Evolutionary conservation across 1,139 yeast species (phyloP).

Genomic region (Candida sp.): DNA sequence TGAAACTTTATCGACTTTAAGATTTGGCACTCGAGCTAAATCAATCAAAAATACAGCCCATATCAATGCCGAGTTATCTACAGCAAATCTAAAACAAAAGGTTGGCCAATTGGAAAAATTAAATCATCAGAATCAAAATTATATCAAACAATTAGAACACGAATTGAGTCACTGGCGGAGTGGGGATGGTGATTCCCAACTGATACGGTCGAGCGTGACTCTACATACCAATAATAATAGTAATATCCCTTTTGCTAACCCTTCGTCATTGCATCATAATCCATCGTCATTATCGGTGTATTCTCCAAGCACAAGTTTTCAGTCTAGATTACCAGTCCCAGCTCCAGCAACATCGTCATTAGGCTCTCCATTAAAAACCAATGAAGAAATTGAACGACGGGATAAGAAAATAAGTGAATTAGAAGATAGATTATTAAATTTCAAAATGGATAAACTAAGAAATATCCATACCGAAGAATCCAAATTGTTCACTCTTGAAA

Average conservation of each 20-base stretch:
- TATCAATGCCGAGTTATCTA: slow-evolving; percentile 66
- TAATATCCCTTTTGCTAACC: neutral
- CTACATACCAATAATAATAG: neutral
- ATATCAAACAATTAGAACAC: slow-evolving; percentile 46
- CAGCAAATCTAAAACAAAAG: slow-evolving; percentile 49
- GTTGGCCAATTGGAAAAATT: slow-evolving; percentile 46
- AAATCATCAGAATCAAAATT: slow-evolving; percentile 40
- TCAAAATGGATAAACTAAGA: slow-evolving; percentile 34
- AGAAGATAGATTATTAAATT: slow-evolving; percentile 32
- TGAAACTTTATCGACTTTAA: slow-evolving; percentile 74
- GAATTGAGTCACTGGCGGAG: slow-evolving; percentile 24
- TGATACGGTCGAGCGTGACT: neutral
- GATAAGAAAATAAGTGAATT: slow-evolving; percentile 35
- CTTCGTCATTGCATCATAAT: neutral
- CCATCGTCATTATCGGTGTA: neutral
- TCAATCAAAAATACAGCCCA: slow-evolving; percentile 65
- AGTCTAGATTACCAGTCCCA: neutral
- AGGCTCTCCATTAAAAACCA: slow-evolving; percentile 1
- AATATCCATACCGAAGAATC: slow-evolving; percentile 46
- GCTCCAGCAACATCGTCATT: neutral
- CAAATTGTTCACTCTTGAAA: slow-evolving; percentile 36
- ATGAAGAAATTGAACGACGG: slow-evolving; percentile 28
- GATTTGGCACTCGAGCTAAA: slow-evolving; percentile 83
- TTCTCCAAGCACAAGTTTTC: neutral
- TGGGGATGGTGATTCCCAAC: neutral